Evolutionary conservation across 2,329 filamentous ascomycete species (phyloP).

Genomic region (Fusarium sp.): DNA sequence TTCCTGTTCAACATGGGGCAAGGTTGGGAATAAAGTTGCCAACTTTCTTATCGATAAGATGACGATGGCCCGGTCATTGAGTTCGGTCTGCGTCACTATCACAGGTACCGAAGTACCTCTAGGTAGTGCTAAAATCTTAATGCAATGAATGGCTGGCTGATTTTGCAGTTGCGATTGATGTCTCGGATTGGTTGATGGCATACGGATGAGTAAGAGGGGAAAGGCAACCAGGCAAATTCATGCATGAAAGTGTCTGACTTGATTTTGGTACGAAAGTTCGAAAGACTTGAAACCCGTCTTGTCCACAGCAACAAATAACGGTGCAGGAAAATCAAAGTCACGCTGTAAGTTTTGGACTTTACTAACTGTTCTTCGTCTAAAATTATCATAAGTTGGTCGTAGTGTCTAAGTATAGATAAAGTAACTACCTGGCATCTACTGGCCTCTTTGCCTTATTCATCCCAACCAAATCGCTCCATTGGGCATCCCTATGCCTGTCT

Average conservation of each 20-base stretch:
- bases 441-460: constrained; percentile 3
- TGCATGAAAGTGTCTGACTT: neutral
- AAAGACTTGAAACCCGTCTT: neutral
- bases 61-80: neutral
- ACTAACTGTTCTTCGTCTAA: constrained; percentile 22
- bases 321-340: neutral
- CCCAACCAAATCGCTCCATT: constrained; percentile 17
- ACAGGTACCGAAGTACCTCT: neutral
- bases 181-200: neutral
- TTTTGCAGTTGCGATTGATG: neutral
- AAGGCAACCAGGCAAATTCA: neutral
- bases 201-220: too few species aligned
- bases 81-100: constrained; percentile 19
- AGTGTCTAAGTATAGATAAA: constrained; percentile 23
- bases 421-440: constrained; percentile 16
- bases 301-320: neutral
- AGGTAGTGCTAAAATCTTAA: neutral
- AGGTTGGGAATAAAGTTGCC: constrained; percentile 33
- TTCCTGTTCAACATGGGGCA: constrained; percentile 28
- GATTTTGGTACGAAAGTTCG: neutral
- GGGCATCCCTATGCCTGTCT: constrained; percentile 27
- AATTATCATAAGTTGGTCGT: constrained; percentile 28
- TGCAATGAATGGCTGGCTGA: neutral
- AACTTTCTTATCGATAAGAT: constrained; percentile 50
- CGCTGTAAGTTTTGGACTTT: neutral